phyloP scores from a whole-genome alignment of 2,329 filamentous ascomycete species.

The Aschersonia sp. region DNA sequence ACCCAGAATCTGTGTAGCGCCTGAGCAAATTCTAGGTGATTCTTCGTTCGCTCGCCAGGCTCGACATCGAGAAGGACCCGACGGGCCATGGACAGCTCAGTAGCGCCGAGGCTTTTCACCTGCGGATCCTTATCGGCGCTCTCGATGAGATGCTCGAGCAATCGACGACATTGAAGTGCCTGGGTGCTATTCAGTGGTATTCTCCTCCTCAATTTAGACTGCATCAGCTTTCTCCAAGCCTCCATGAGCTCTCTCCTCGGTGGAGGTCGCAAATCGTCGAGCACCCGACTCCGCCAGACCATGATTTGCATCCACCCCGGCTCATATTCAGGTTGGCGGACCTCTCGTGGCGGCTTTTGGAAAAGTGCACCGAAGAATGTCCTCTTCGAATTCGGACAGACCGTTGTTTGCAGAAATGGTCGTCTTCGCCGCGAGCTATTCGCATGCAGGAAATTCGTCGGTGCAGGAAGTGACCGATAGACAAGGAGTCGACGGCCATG shows the following conservation, averaged over 20 bases:
- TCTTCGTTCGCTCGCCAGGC: constrained; percentile 25
- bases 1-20: constrained; percentile 22
- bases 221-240: constrained; percentile 52
- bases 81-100: constrained; percentile 30
- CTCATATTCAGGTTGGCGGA: constrained; percentile 49
- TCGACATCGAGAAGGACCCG: constrained; percentile 24
- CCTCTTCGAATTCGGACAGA: constrained; percentile 11
- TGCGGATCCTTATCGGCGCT: constrained; percentile 9
- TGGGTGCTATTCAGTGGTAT: constrained; percentile 50
- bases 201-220: constrained; percentile 32
- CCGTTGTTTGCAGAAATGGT: constrained; percentile 10
- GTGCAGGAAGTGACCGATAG: constrained; percentile 14
- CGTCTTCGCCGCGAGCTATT: constrained; percentile 14
- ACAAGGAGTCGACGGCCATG: constrained; percentile 26
- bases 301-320: constrained; percentile 61
- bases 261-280: constrained; percentile 51
- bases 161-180: constrained; percentile 37
- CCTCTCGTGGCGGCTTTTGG: constrained; percentile 39
- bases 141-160: constrained; percentile 43
- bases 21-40: constrained; percentile 33
- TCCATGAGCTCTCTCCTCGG: constrained; percentile 44
- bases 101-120: constrained; percentile 17
- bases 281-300: constrained; percentile 48
- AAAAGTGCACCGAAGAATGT: constrained; percentile 49
- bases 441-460: constrained; percentile 19